Conservation (phyloP, 257 asterid species). For the Solanum microdontum region DNA sequence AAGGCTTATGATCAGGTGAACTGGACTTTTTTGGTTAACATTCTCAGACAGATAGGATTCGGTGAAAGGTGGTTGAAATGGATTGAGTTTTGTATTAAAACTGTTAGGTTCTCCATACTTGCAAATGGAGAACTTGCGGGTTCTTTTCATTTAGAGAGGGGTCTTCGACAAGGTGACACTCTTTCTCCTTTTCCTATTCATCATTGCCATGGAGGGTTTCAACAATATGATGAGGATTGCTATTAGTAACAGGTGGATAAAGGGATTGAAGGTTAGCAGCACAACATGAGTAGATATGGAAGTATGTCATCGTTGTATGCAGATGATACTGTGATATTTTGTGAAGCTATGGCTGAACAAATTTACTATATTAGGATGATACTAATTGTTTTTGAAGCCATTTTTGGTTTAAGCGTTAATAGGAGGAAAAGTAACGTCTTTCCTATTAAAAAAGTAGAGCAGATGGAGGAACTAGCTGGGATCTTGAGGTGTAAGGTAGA, state of each 20-base stretch:
- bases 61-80: background rate
- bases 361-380: background rate
- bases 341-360: background rate
- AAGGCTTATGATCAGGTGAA: background rate
- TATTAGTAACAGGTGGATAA: background rate
- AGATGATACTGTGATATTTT: background rate
- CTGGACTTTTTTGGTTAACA: background rate
- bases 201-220: background rate
- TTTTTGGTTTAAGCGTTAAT: background rate
- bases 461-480: background rate
- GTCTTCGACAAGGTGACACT: background rate
- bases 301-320: background rate
- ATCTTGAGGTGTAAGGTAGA: background rate
- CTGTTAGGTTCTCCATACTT: background rate
- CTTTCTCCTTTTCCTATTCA: background rate
- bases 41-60: background rate
- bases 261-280: background rate
- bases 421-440: background rate
- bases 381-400: background rate
- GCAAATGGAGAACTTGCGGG: background rate
- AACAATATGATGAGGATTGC: background rate
- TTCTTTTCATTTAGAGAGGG: background rate
- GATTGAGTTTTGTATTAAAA: background rate
- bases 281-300: background rate
- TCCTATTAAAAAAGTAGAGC: background rate